Percentiles rank a stretch among this genome's conserved stretches.
Conservation (phyloP, 2,329 filamentous ascomycete genomes). For the Scedosporium dehoogii region DNA sequence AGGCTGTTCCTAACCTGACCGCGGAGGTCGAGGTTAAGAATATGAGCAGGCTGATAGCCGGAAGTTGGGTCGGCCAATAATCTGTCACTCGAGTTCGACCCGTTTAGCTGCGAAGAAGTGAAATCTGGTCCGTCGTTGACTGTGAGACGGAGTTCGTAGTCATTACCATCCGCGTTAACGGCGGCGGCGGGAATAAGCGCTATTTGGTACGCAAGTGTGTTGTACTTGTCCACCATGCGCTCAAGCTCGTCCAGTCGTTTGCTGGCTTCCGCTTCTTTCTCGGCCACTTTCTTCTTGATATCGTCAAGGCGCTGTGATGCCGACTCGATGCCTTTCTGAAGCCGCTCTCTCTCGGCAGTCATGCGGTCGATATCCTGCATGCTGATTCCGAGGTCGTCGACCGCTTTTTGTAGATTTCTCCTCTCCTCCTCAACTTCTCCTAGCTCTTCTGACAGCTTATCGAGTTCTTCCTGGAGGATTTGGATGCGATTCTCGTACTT, state of each 20-base stretch:
- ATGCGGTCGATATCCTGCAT: constrained; percentile 99
- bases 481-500: constrained; percentile 77
- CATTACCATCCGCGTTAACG: constrained; percentile 70
- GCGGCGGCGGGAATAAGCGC: constrained; percentile 80
- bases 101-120: constrained; percentile 48
- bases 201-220: constrained; percentile 88
- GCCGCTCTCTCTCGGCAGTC: constrained; percentile 85
- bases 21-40: constrained; percentile 81
- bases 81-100: constrained; percentile 52
- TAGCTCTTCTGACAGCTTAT: constrained; percentile 66
- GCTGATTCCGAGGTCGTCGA: constrained; percentile 89
- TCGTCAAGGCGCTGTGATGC: constrained; percentile 72
- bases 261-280: constrained; percentile 82
- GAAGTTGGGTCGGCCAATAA: constrained; percentile 72
- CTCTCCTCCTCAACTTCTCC: constrained; percentile 76
- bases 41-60: constrained; percentile 81
- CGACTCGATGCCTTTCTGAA: constrained; percentile 80
- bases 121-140: constrained; percentile 73
- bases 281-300: constrained; percentile 68
- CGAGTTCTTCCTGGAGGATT: constrained; percentile 77
- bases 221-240: constrained; percentile 79
- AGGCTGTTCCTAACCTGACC: constrained; percentile 74
- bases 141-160: constrained; percentile 79
- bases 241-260: constrained; percentile 88
- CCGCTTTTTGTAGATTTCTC: constrained; percentile 66